These are phyloP conservation scores for Coemansia sp. DNA, from an alignment of 192 early-diverging fungal genomes.

Conservation along the genomic window DNA sequence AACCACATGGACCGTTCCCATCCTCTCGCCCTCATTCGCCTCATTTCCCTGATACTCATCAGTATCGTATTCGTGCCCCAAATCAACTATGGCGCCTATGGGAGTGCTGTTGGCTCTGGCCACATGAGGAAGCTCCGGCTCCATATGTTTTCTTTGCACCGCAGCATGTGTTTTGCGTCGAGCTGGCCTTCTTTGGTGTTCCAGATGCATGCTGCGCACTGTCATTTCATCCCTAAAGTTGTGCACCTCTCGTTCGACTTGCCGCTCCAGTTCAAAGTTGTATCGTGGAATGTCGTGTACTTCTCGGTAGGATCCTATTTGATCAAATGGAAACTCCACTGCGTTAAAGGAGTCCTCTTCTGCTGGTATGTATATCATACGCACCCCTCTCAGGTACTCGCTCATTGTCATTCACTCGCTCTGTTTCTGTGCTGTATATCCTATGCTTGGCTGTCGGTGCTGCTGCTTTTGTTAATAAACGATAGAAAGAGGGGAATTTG, in stretches of 20 bases:
- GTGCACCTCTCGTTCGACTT: conserved; percentile 31
- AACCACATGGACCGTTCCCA: conserved; percentile 9
- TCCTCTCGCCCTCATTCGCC: background rate
- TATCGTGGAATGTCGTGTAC: conserved; percentile 49
- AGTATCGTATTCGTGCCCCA: background rate
- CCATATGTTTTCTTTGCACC: background rate
- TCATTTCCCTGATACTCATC: background rate
- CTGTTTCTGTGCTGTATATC: background rate
- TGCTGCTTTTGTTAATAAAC: no score
- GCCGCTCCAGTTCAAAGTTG: conserved; percentile 37
- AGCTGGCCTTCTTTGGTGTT: conserved; percentile 43
- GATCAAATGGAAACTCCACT: conserved; percentile 48
- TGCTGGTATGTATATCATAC: conserved; percentile 26
- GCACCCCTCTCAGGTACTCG: conserved; percentile 36
- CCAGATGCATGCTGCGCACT: conserved; percentile 35
- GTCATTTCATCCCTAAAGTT: conserved; percentile 40
- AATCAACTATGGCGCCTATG: conserved; percentile 6
- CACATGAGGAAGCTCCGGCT: background rate
- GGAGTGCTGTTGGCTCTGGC: conserved; percentile 2
- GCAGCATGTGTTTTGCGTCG: conserved; percentile 2
- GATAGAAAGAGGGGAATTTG: background rate
- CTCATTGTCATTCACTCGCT: conserved; percentile 15
- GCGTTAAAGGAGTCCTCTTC: conserved; percentile 41
- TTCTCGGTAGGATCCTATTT: conserved; percentile 32
- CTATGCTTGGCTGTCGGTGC: background rate